Evolutionary conservation across 805 yeast species (phyloP), one percentile per base, ranked within the genome.

Genomic region (Metschnikowia rubicola): DNA sequence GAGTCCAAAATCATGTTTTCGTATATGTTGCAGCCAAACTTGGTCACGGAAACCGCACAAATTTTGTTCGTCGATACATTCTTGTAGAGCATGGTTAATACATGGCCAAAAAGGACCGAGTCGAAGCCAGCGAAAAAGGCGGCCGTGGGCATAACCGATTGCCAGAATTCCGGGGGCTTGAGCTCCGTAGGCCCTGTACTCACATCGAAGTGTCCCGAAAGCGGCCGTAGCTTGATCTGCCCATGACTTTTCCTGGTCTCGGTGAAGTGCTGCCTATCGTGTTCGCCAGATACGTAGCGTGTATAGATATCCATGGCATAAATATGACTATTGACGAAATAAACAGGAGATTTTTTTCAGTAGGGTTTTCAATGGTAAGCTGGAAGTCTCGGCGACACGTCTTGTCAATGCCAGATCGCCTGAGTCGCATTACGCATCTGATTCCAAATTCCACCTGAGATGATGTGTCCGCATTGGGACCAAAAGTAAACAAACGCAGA

Each of bases 21-120:
- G 44, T 55, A 53, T 29, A 78, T 73, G 3, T 84, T 71, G 34
- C 80, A 75, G 0, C 97, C 98, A 52, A 81, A 82, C 47, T 75
- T 77, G 28, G 86, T 80, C 26, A 86, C 54, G 19, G 85, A 65
- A 3, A 81, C 68, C 3, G 84, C 74, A 45, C 79, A 73, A n/a
- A 81, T 66, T 44, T 72, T 73, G 17, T 67, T 63, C 1, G 81
- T 64, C 2, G 68, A 55, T 7, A 70, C 69, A 46, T 77, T 73
- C 51, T 78, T 76, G 55, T 74, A 82, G 1, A 84, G 73, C 61
- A 81, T 69, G 2, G 77, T 69, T 13, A 77, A 46, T 10, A 81
- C 58, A 12, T 74, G 64, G 1, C 77, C 77, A 42, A 79, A 77
- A 8, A 79, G 60, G 8, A 54, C 53, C 8, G 50, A 35, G 51